A percentile compares a stretch with the other conserved stretches of the same genome.
These are phyloP conservation scores for Cladosporium cucumerinum DNA, from an alignment of 2,329 filamentous ascomycete species.

Conservation along the genomic window DNA sequence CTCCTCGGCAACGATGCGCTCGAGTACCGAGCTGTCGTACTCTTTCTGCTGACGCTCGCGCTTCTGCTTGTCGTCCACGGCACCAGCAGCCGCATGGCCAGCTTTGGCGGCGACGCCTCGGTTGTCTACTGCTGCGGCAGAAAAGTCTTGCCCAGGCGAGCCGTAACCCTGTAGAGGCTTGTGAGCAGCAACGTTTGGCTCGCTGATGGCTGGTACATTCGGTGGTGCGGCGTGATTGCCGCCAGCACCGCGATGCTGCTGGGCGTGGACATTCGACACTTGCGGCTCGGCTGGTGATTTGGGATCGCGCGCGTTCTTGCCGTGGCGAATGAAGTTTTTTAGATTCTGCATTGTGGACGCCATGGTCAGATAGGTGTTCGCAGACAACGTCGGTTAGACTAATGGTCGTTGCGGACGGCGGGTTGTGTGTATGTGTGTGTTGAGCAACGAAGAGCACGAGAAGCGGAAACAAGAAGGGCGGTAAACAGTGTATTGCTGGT, in stretches of 20 bases:
- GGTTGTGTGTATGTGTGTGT: neutral
- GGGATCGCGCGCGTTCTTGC: slow-evolving; percentile 81
- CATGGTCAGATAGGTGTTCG: slow-evolving; percentile 42
- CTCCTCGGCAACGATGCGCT: slow-evolving; percentile 87
- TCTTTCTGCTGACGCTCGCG: slow-evolving; percentile 45
- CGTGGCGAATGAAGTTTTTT: slow-evolving; percentile 97
- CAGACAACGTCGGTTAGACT: neutral
- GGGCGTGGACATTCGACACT: slow-evolving; percentile 62
- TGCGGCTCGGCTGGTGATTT: slow-evolving; percentile 58
- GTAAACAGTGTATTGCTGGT: neutral
- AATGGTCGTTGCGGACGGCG: slow-evolving; percentile 1
- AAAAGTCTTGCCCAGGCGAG: slow-evolving; percentile 52
- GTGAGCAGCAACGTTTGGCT: slow-evolving; percentile 60
- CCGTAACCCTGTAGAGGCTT: slow-evolving; percentile 49
- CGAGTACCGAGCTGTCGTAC: slow-evolving; percentile 65
- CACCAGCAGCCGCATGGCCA: slow-evolving; percentile 61
- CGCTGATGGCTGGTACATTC: slow-evolving; percentile 46
- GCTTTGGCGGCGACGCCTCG: slow-evolving; percentile 66
- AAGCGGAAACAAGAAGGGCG: neutral
- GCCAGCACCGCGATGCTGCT: slow-evolving; percentile 53
- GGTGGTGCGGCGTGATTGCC: slow-evolving; percentile 23
- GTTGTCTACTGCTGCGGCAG: slow-evolving; percentile 59
- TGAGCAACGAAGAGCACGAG: neutral
- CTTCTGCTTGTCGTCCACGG: slow-evolving; percentile 60
- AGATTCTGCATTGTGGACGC: slow-evolving; percentile 81